phyloP scores from a whole-genome alignment of 805 yeast species.

The Wickerhamomyces chambardii region DNA sequence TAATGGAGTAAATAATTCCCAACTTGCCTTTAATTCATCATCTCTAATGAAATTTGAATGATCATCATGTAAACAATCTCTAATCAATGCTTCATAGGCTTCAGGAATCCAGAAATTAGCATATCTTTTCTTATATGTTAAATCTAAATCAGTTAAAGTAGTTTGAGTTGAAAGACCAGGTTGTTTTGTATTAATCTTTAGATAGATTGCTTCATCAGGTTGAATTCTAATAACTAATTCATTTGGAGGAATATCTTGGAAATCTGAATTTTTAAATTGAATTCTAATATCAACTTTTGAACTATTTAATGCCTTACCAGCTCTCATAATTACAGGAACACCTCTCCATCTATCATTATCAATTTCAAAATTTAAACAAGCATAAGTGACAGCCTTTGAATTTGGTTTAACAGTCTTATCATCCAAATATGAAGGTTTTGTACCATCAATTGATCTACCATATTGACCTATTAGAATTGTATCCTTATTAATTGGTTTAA shows the following conservation, averaged over 20 bases:
- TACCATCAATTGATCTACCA: conserved; percentile 72
- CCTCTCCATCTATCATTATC: conserved; percentile 97
- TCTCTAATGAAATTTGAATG: conserved; percentile 98
- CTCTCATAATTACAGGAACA: conserved; percentile 91
- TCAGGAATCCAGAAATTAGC: conserved; percentile 92
- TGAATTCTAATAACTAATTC: conserved; percentile 92
- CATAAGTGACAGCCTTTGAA: conserved; percentile 88
- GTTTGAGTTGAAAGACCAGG: conserved; percentile 86
- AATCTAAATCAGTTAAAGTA: conserved; percentile 81
- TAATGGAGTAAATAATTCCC: conserved; percentile 91
- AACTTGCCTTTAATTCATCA: conserved; percentile 90
- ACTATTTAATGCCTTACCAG: conserved; percentile 95
- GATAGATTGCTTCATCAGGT: conserved; percentile 89
- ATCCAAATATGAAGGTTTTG: conserved; percentile 85
- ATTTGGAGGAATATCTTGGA: conserved; percentile 74
- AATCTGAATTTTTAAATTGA: conserved; percentile 84
- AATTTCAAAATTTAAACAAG: conserved; percentile 73
- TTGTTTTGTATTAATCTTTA: conserved; percentile 87
- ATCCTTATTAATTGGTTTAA: conserved; percentile 53
- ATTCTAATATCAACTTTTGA: conserved; percentile 92
- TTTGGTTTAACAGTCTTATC: conserved; percentile 80
- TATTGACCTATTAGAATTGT: conserved; percentile 87
- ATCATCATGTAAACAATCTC: conserved; percentile 85
- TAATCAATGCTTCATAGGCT: conserved; percentile 92
- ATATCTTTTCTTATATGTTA: conserved; percentile 77